Conservation (phyloP, 2,329 filamentous ascomycete species). For the Rutstroemia sp. region DNA sequence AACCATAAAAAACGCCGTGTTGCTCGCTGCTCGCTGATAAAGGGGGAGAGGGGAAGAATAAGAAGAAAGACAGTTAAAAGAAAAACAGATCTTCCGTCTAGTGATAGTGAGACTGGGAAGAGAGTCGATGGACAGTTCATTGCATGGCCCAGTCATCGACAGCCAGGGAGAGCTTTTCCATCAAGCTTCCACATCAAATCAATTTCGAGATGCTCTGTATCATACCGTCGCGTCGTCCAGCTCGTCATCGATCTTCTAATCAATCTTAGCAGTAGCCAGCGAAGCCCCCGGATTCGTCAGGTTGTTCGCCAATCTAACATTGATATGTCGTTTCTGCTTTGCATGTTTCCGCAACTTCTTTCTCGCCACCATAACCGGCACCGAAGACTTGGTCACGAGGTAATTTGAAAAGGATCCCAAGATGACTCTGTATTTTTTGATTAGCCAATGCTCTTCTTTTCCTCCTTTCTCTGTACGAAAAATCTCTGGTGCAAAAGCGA, state of each 20-base stretch:
- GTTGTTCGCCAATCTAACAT: slow-evolving; percentile 73
- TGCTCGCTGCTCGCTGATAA: too few relatives aligned
- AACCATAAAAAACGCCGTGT: too few relatives aligned
- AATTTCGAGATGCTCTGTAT: not conserved
- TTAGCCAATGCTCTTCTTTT: slow-evolving; percentile 26
- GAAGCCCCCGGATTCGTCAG: slow-evolving; percentile 51
- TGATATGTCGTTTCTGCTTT: slow-evolving; percentile 62
- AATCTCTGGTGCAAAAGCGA: not conserved
- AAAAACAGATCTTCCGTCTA: too few relatives aligned
- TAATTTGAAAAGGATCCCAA: slow-evolving; percentile 97
- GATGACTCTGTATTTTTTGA: slow-evolving; percentile 59
- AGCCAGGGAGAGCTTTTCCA: too few relatives aligned
- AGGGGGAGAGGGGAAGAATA: too few relatives aligned
- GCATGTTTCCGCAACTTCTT: slow-evolving; percentile 83
- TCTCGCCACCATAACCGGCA: slow-evolving; percentile 95
- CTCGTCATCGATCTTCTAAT: not conserved
- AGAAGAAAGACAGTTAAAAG: too few relatives aligned
- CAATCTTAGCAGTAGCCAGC: slow-evolving; percentile 12
- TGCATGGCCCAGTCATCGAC: too few relatives aligned
- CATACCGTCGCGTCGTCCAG: not conserved
- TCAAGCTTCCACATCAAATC: not conserved
- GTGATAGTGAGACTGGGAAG: too few relatives aligned
- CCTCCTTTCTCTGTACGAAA: not conserved
- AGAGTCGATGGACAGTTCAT: too few relatives aligned
- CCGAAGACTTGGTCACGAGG: slow-evolving; percentile 90